Percentiles rank a stretch among this genome's conserved stretches.
Conservation (phyloP, 176 grass and related monocot species). For the Phoenix dactylifera region DNA sequence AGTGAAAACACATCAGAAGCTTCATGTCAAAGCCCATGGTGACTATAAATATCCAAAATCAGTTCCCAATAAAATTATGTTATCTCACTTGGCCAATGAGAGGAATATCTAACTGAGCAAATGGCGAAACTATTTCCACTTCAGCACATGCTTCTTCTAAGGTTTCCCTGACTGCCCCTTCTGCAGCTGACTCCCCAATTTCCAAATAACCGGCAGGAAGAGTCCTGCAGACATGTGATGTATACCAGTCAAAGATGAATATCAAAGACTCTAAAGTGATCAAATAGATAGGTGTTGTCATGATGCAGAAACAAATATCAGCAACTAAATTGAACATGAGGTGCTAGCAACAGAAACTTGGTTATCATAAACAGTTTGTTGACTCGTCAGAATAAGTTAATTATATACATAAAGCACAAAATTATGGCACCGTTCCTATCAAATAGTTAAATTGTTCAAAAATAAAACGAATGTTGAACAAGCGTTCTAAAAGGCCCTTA, state of each 20-base stretch:
- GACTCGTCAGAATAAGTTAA: too few species aligned
- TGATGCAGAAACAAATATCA: too few species aligned
- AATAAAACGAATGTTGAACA: too few species aligned
- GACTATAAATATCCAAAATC: background rate
- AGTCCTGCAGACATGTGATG: conserved; percentile 43
- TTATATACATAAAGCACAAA: too few species aligned
- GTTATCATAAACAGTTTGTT: too few species aligned
- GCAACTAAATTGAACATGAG: too few species aligned
- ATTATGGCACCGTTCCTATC: too few species aligned
- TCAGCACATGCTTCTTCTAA: conserved; percentile 97
- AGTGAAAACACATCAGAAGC: conserved; percentile 37
- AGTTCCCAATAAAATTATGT: background rate
- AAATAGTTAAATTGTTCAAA: too few species aligned
- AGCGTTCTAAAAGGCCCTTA: too few species aligned
- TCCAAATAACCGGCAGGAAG: conserved; percentile 99
- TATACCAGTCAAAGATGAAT: background rate
- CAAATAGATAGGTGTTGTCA: too few species aligned
- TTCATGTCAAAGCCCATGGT: background rate
- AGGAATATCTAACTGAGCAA: conserved; percentile 97
- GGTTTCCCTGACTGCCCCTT: conserved; percentile 92
- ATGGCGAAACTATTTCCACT: conserved; percentile 94
- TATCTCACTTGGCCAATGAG: conserved; percentile 92
- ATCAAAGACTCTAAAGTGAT: background rate
- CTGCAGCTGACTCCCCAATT: conserved; percentile 72
- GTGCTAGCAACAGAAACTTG: too few species aligned